Evolutionary conservation across 352 stramenopile genomes (phyloP).

Genomic region (Globisporangium nunn): DNA sequence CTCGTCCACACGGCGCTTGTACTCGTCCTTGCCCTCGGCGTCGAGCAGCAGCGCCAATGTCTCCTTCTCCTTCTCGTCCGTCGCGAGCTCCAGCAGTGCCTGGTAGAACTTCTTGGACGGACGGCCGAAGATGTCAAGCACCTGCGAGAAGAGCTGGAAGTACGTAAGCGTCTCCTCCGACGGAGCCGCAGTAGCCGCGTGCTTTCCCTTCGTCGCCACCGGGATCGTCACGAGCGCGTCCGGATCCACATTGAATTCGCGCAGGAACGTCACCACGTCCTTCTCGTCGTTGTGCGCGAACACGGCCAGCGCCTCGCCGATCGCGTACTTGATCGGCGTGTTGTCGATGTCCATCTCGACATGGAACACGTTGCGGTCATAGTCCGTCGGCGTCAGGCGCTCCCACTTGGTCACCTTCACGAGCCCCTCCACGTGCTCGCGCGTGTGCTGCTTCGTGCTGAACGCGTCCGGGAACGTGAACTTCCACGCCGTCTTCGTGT

Average conservation of each 20-base stretch:
- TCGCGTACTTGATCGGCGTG: constrained; percentile 77
- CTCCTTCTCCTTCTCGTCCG: constrained; percentile 66
- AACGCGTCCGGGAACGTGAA: constrained; percentile 61
- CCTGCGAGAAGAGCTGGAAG: constrained; percentile 76
- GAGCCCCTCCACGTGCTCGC: constrained; percentile 64
- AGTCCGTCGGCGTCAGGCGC: constrained; percentile 70
- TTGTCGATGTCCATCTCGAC: constrained; percentile 81
- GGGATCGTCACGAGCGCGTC: constrained; percentile 64
- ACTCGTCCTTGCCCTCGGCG: constrained; percentile 74
- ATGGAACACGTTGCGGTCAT: constrained; percentile 85
- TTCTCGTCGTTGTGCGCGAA: constrained; percentile 81
- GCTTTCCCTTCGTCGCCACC: constrained; percentile 51
- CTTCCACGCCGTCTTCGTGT: constrained; percentile 61
- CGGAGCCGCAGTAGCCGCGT: constrained; percentile 14
- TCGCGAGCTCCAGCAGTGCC: constrained; percentile 49
- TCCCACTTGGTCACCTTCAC: constrained; percentile 74
- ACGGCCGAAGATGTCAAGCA: constrained; percentile 80
- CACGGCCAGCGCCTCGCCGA: constrained; percentile 77
- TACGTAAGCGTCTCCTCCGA: constrained; percentile 65
- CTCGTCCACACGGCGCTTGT: constrained; percentile 74
- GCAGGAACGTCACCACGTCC: constrained; percentile 65
- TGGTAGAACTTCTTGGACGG: constrained; percentile 84
- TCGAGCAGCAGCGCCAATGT: constrained; percentile 40
- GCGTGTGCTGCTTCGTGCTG: constrained; percentile 36
- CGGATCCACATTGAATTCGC: constrained; percentile 54